A percentile compares a stretch with the other conserved stretches of the same genome.
Conservation (phyloP, 192 early-diverging fungal species). For the Jimgerdemannia lactiflua region DNA sequence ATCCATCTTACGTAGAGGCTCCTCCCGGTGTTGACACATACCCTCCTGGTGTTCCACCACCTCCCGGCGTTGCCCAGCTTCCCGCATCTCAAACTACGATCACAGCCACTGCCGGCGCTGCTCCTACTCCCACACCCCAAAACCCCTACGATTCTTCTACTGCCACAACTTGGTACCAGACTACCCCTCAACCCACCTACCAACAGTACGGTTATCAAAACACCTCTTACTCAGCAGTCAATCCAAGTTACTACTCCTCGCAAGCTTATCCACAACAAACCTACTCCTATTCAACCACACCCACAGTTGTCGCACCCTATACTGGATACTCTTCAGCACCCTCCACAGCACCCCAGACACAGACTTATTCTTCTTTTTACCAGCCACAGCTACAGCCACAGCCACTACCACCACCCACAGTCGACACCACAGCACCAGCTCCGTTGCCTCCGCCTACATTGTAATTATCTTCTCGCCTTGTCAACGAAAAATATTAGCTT, state of each 20-base stretch:
- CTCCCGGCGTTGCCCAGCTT: constrained; percentile 6
- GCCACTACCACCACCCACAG: constrained; percentile 16
- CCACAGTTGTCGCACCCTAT: constrained; percentile 7
- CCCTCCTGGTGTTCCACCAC: constrained; percentile 1
- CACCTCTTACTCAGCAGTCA: background rate
- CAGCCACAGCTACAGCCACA: constrained; percentile 15
- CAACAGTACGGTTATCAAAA: constrained; percentile 10
- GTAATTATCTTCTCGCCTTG: background rate
- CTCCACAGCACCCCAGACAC: constrained; percentile 22
- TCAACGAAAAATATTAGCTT: too few relatives aligned
- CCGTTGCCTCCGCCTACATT: background rate
- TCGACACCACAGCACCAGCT: constrained; percentile 26
- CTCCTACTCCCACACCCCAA: constrained; percentile 8
- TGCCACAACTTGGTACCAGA: constrained; percentile 5
- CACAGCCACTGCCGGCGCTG: constrained; percentile 9
- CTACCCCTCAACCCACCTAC: constrained; percentile 14
- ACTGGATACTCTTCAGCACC: constrained; percentile 21
- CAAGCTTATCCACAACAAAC: constrained; percentile 14
- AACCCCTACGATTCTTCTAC: constrained; percentile 11
- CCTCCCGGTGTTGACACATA: constrained; percentile 17
- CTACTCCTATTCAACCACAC: constrained; percentile 17
- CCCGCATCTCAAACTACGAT: background rate
- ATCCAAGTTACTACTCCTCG: constrained; percentile 23
- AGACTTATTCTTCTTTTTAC: constrained; percentile 26
- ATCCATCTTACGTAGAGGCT: constrained; percentile 17